Percentiles rank a stretch among this genome's conserved stretches.
These are phyloP conservation scores for Volutella citrinella DNA, from an alignment of 2,329 filamentous ascomycete species.

Conservation along the genomic window DNA sequence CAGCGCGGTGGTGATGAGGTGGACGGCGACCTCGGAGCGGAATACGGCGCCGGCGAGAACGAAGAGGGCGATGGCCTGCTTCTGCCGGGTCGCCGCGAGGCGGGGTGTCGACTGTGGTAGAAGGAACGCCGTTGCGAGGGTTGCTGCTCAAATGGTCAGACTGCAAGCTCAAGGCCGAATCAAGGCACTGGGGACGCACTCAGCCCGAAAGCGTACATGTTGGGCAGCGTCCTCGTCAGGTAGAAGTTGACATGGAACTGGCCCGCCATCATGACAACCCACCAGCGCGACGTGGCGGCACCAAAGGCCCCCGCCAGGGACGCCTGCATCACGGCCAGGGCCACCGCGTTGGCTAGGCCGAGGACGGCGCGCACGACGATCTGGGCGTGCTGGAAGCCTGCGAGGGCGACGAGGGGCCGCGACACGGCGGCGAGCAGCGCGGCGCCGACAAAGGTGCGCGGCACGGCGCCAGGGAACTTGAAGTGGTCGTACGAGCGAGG, in stretches of 20 bases:
- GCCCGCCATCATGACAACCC: slow-evolving; percentile 68
- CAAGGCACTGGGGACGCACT: too few relatives aligned
- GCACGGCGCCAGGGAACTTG: slow-evolving; percentile 85
- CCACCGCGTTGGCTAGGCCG: slow-evolving; percentile 70
- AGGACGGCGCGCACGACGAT: slow-evolving; percentile 71
- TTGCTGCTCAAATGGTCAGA: slow-evolving; percentile 59
- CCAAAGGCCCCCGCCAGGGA: slow-evolving; percentile 69
- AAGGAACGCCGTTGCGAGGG: slow-evolving; percentile 55
- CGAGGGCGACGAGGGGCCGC: slow-evolving; percentile 60
- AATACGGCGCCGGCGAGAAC: slow-evolving; percentile 82
- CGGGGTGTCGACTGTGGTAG: slow-evolving; percentile 32
- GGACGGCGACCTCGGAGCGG: slow-evolving; percentile 81
- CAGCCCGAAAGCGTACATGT: slow-evolving; percentile 91
- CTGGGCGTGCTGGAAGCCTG: slow-evolving; percentile 55
- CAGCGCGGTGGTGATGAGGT: slow-evolving; percentile 66
- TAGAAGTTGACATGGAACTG: slow-evolving; percentile 96
- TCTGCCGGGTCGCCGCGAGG: slow-evolving; percentile 43
- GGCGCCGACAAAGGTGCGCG: slow-evolving; percentile 84
- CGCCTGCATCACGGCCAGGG: slow-evolving; percentile 63
- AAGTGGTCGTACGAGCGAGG: slow-evolving; percentile 79
- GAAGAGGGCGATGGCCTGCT: slow-evolving; percentile 68
- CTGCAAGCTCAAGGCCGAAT: too few relatives aligned
- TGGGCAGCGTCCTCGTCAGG: slow-evolving; percentile 84
- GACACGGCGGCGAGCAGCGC: slow-evolving; percentile 71
- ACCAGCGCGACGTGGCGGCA: slow-evolving; percentile 70